Percentiles rank a stretch among this genome's conserved stretches.
Evolutionary conservation across 345 rosid genomes (phyloP).

Genomic region (Sonneratia caseolaris): DNA sequence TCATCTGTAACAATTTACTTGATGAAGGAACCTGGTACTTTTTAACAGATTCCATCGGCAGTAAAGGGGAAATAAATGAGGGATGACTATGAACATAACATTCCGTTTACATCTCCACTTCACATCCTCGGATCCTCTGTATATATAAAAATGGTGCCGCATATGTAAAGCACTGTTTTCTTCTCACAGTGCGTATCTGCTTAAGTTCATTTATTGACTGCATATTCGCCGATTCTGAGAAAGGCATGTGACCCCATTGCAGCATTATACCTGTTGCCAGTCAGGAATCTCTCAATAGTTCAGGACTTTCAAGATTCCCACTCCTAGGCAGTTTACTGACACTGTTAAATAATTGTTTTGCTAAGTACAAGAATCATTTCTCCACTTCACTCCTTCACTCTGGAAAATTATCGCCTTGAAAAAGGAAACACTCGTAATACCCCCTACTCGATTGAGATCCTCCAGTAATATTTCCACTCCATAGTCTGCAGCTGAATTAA

Average conservation of each 20-base stretch:
- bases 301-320: background rate
- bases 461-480: background rate
- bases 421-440: background rate
- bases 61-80: background rate
- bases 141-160: background rate
- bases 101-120: background rate
- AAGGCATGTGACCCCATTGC: background rate
- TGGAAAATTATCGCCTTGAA: background rate
- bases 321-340: background rate
- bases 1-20: slow-evolving; percentile 24
- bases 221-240: background rate
- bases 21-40: slow-evolving; percentile 1
- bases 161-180: background rate
- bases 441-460: background rate
- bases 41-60: slow-evolving; percentile 9
- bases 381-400: background rate
- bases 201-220: background rate
- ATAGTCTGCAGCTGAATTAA: background rate
- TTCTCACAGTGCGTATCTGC: too few relatives aligned
- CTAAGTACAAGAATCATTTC: background rate
- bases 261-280: background rate
- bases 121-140: background rate
- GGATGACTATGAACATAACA: background rate
- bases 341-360: background rate
- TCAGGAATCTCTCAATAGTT: background rate